Base-by-base conservation (phyloP, 306 rosid genomes). In the Malus sieversii region DNA sequence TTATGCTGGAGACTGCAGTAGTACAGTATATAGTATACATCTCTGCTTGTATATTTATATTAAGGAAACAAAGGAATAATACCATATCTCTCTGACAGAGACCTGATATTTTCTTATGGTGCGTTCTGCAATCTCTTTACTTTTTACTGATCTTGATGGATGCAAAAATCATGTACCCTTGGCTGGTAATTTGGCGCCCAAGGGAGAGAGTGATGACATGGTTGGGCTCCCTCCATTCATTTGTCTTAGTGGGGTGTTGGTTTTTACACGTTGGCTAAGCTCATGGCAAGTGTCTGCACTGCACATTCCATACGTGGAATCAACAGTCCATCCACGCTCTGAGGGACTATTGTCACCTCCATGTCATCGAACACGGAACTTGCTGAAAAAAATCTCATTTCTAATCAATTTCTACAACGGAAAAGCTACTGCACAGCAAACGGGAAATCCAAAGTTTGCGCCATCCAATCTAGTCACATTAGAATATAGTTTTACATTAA, bases 271-370 rank as follows among this genome's bases (percentile, higher is more conserved):
- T 68, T 18, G 10, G 76, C 63, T 4, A 40, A 30, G 65, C 83
- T 70, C 78, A 78, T 78, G 86, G 71, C 51, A 45, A 71, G 14
- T 70, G 79, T 63, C 74, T 75, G 83, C 75, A 23, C 70, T 75
- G 22, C 80, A 25, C 83, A 53, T 40, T 42, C 80, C 65, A 15
- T 67, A 55, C 22, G 83, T 74, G 82, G 66, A 75, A 27, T 22
- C 42, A 75, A 57, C 71, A 35, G 69, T 20, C 57, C 77, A 52
- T 42, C 66, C 86, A 78, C 86, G 57, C 80, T 78, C 71, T 40
- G 6, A 22, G 6, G 1, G 59, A 75, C 53, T 19, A 58, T 7
- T 69, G 58, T 74, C 80, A 69, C 77, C 32, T 75, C 75, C 80
- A 57, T 3, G 15, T 62, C 77, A 53, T 44, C 66, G 25, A 76